Evolutionary conservation across 768 basidiomycete species (phyloP).

Genomic region (Tylopilus sp.): DNA sequence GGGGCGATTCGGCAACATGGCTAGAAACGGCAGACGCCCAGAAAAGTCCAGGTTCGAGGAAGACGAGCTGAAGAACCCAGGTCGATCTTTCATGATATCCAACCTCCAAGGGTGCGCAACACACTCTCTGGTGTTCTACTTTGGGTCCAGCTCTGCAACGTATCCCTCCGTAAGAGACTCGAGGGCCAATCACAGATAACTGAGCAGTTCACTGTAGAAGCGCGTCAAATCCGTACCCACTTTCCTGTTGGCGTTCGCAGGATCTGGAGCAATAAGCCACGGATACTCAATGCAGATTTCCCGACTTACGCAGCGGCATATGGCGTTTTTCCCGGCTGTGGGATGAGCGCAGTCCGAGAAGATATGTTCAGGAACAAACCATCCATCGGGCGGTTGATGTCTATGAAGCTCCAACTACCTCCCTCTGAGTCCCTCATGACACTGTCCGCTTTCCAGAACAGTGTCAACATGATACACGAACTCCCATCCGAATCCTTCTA

Average conservation of each 20-base stretch:
- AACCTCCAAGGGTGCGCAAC: too few relatives aligned
- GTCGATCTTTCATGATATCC: neutral
- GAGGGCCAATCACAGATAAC: conserved; percentile 22
- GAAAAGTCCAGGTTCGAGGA: conserved; percentile 25
- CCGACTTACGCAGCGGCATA: conserved; percentile 30
- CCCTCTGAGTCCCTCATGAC: conserved; percentile 32
- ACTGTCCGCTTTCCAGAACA: conserved; percentile 32
- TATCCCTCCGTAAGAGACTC: conserved; percentile 32
- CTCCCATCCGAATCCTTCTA: conserved; percentile 80
- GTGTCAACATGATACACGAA: conserved; percentile 54
- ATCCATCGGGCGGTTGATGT: conserved; percentile 33
- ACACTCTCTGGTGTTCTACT: conserved; percentile 35
- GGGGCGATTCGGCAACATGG: conserved; percentile 9
- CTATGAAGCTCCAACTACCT: conserved; percentile 37
- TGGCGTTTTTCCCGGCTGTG: conserved; percentile 11
- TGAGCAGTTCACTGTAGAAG: neutral
- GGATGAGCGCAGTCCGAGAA: conserved; percentile 29
- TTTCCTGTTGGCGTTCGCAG: conserved; percentile 10
- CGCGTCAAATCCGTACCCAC: conserved; percentile 10
- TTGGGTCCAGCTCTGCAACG: conserved; percentile 31
- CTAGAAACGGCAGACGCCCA: conserved; percentile 18
- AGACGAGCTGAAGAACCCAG: conserved; percentile 15
- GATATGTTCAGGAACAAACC: conserved; percentile 34
- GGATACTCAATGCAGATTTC: neutral
- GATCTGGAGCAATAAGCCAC: too few relatives aligned